Evolutionary conservation across 805 yeast genomes (phyloP).

Genomic region (Ogataea angusta): DNA sequence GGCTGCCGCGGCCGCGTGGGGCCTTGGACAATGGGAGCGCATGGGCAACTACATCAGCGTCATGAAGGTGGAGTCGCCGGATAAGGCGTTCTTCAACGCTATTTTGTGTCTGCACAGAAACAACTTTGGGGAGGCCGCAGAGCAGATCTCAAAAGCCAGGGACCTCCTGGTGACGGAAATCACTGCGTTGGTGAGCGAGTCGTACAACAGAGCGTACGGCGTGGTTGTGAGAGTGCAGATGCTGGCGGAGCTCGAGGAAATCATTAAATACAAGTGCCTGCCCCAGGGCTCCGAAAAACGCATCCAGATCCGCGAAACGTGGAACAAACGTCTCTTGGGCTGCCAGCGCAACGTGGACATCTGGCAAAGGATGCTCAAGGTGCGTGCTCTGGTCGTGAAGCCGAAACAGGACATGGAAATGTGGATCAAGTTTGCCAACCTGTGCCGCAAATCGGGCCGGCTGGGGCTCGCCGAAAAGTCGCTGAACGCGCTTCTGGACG

Average conservation of each 20-base stretch:
- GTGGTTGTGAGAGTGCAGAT: slow-evolving; percentile 96
- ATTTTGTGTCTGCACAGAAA: slow-evolving; percentile 81
- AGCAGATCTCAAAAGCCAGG: slow-evolving; percentile 79
- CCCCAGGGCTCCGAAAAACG: slow-evolving; percentile 83
- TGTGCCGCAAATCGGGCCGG: slow-evolving; percentile 92
- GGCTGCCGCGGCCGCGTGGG: slow-evolving; percentile 99
- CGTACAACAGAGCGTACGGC: slow-evolving; percentile 94
- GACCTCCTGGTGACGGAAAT: slow-evolving; percentile 89
- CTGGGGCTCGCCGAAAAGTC: slow-evolving; percentile 91
- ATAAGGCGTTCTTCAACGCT: slow-evolving; percentile 91
- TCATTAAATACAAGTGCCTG: slow-evolving; percentile 79
- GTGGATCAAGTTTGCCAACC: slow-evolving; percentile 97
- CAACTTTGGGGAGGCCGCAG: slow-evolving; percentile 76
- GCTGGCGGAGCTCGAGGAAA: slow-evolving; percentile 95
- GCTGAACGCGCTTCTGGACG: slow-evolving; percentile 72
- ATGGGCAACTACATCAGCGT: slow-evolving; percentile 89
- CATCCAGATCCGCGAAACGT: slow-evolving; percentile 76
- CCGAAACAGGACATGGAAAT: slow-evolving; percentile 97
- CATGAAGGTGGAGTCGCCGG: slow-evolving; percentile 91
- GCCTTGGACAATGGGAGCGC: slow-evolving; percentile 92
- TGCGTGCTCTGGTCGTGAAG: slow-evolving; percentile 85
- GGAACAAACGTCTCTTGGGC: slow-evolving; percentile 90
- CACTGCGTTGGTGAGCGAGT: slow-evolving; percentile 91
- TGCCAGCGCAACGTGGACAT: slow-evolving; percentile 97
- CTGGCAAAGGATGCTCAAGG: slow-evolving; percentile 96